Percentiles rank a stretch among this genome's conserved stretches.
Evolutionary conservation across 2,329 filamentous ascomycete species (phyloP).

Genomic region (Fusarium dlaminii): DNA sequence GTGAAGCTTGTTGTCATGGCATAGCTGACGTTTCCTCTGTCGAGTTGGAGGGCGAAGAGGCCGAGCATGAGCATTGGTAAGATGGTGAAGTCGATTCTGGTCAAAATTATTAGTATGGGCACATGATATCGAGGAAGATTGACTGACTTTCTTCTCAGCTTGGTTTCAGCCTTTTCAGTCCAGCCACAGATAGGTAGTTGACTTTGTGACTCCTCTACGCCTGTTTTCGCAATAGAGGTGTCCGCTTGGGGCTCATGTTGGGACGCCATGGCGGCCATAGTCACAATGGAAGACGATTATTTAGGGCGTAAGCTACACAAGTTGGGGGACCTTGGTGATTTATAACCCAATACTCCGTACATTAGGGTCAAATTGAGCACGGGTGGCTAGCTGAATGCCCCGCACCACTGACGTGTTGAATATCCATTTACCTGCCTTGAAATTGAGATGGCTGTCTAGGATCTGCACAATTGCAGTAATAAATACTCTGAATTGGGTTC

Average conservation of each 20-base stretch:
- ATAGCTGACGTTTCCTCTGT: conserved; percentile 6
- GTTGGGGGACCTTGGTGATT: not conserved
- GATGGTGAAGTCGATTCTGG: not conserved
- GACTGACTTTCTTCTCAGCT: not conserved
- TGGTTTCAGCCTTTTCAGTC: not conserved
- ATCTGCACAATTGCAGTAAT: not conserved
- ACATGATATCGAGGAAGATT: rapidly evolving
- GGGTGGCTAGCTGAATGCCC: not conserved
- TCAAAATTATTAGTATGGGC: rapidly evolving
- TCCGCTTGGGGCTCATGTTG: rapidly evolving
- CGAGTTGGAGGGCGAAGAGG: not conserved
- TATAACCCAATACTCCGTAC: not conserved
- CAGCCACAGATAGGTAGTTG: not conserved
- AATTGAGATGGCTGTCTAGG: not conserved
- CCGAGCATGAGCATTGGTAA: conserved; percentile 5
- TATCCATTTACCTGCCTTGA: not conserved
- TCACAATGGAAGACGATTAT: rapidly evolving
- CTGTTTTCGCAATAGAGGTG: rapidly evolving
- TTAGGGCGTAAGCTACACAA: rapidly evolving
- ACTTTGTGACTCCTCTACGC: not conserved
- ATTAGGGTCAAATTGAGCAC: too few relatives aligned
- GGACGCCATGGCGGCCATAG: rapidly evolving
- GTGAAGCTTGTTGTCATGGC: conserved; percentile 11
- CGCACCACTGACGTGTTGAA: not conserved
- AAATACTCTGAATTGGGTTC: not conserved